Evolutionary conservation across 1,284 basidiomycete genomes (phyloP).

Genomic region (Sanghuangporus weigelae): DNA sequence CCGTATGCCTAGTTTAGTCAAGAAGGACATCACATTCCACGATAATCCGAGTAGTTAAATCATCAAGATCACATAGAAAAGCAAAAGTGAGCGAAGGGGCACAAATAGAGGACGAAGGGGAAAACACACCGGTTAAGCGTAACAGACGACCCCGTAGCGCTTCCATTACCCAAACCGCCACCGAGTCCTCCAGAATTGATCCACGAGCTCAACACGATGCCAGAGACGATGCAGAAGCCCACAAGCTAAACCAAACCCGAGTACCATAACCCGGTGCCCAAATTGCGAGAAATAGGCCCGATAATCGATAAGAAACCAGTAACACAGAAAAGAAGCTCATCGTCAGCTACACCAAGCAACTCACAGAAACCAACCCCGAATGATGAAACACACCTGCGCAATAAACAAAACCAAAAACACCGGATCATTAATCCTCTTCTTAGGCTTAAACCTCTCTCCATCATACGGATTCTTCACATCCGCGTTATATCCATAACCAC

Average conservation of each 20-base stretch:
- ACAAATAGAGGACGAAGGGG: not conserved
- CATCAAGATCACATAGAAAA: not conserved
- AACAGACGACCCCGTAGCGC: constrained; percentile 39
- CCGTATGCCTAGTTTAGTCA: constrained; percentile 43
- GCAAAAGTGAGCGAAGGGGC: constrained; percentile 3
- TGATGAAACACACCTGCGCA: constrained; percentile 41
- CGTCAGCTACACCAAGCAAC: not conserved
- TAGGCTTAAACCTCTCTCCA: constrained; percentile 63
- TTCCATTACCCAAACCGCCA: constrained; percentile 38
- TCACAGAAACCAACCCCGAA: not conserved
- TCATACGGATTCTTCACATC: constrained; percentile 54
- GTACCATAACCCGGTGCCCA: not conserved
- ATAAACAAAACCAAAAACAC: constrained; percentile 69
- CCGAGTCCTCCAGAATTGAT: constrained; percentile 59
- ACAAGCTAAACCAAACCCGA: constrained; percentile 38
- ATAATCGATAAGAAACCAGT: not conserved
- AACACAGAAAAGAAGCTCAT: not conserved
- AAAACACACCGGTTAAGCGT: constrained; percentile 53
- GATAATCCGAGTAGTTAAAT: not conserved
- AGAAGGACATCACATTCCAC: too few species aligned
- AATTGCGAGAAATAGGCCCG: not conserved
- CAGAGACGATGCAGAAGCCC: constrained; percentile 66
- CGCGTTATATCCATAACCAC: constrained; percentile 22
- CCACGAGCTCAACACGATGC: constrained; percentile 59
- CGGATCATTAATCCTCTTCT: constrained; percentile 67